These are phyloP conservation scores for Acacia concinna DNA, from an alignment of 331 rosid species.

Conservation along the genomic window DNA sequence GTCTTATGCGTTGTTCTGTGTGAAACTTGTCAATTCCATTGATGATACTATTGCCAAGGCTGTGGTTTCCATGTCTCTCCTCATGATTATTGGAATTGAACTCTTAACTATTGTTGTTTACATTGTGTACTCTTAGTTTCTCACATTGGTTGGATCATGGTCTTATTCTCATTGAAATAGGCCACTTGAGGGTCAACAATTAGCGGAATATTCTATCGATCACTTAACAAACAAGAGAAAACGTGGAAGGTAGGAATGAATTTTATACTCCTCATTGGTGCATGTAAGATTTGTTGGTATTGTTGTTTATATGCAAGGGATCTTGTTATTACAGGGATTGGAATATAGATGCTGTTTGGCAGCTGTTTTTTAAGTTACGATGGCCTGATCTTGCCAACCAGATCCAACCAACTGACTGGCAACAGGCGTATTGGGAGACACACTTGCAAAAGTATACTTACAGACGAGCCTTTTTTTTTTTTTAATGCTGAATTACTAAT, in stretches of 20 bases:
- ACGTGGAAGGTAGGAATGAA: constrained; percentile 58
- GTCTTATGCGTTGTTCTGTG: neutral
- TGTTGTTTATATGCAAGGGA: constrained; percentile 1
- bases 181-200: constrained; percentile 43
- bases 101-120: neutral
- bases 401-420: constrained; percentile 62
- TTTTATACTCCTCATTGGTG: constrained; percentile 13
- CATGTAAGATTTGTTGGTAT: constrained; percentile 13
- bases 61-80: neutral
- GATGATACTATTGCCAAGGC: neutral
- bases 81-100: neutral
- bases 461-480: constrained; percentile 11
- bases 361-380: constrained; percentile 42
- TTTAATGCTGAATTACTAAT: constrained; percentile 1
- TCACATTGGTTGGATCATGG: constrained; percentile 5
- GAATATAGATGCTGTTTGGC: constrained; percentile 57
- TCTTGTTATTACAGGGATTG: constrained; percentile 49
- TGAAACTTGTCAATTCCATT: neutral
- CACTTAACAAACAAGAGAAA: constrained; percentile 54
- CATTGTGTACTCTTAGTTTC: neutral
- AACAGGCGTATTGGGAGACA: constrained; percentile 75
- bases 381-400: constrained; percentile 54
- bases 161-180: constrained; percentile 42
- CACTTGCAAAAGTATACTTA: constrained; percentile 73
- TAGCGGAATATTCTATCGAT: constrained; percentile 32